Evolutionary conservation across 495 filamentous ascomycete genomes (phyloP), one percentile per base, ranked within the genome.

Genomic region (Paragyromitra xinjiangensis): DNA sequence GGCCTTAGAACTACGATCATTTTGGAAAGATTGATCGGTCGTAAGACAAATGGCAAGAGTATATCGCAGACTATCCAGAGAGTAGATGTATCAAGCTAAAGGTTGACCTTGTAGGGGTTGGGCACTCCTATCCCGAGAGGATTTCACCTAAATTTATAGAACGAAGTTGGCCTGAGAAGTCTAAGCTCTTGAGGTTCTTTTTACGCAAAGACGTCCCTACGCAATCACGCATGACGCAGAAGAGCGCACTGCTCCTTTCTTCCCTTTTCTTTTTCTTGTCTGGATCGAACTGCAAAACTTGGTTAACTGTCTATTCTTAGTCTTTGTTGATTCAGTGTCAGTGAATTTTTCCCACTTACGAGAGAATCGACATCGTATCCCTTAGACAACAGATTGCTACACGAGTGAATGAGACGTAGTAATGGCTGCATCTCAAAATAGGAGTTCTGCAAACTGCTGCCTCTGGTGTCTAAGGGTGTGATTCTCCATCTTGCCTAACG

Each of bases 81-180:
- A 73, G n/a, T n/a, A 2, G 24, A n/a, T 65, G 19, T 24, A 65
- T 56, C 42, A 62, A 29, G 14, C n/a, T 37, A 29, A 55, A 66
- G 59, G 19, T 50, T 59, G 40, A 48, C 39, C 44, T 71, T 29
- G 39, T 62, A 5, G 29, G 1, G 29, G 16, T 62, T 22, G 1
- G 39, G 24, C 9, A 56, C 34, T 65, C 24, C 61, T 39, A 42
- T 8, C 39, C 39, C 24, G 22, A 8, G 40, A 24, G 51, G 24
- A 14, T 61, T 59, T 14, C 11, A 16, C n/a, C 26, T 19, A 29
- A 50, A 69, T 74, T 69, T 74, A 69, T 74, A 74, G n/a, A 53
- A 22, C 3, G 9, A 12, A 4, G 22, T 5, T 24, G 22, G 16
- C 39, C 22, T 45, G 8, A 12, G 14, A 67, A 73, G 6, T 22